phyloP scores from a whole-genome alignment of 2,329 filamentous ascomycete species.

The Lachnellula suecica region DNA sequence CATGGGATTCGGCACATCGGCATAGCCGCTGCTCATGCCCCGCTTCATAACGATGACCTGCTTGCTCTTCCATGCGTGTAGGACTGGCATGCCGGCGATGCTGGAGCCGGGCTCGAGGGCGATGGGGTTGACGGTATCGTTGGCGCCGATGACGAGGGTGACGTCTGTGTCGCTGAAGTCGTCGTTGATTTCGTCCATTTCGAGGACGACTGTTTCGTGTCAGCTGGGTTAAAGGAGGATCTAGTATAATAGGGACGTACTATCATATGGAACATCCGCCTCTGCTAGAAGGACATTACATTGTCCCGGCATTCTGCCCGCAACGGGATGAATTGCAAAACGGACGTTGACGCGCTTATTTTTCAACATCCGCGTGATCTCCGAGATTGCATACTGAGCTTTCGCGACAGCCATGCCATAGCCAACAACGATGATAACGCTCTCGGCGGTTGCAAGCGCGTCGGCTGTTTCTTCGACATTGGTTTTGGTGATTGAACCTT shows the following conservation, averaged over 20 bases:
- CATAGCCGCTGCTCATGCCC: slow-evolving; percentile 84
- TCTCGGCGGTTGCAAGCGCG: slow-evolving; percentile 72
- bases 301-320: slow-evolving; percentile 89
- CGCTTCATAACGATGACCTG: slow-evolving; percentile 93
- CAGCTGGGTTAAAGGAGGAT: not conserved
- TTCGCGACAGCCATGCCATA: slow-evolving; percentile 96
- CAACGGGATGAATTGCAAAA: slow-evolving; percentile 88
- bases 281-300: slow-evolving; percentile 90
- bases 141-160: slow-evolving; percentile 85
- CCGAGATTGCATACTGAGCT: slow-evolving; percentile 85
- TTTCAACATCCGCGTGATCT: slow-evolving; percentile 75
- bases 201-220: slow-evolving; percentile 62
- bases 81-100: slow-evolving; percentile 89
- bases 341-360: slow-evolving; percentile 76
- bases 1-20: slow-evolving; percentile 91
- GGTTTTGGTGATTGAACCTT: slow-evolving; percentile 76
- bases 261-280: slow-evolving; percentile 85
- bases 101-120: slow-evolving; percentile 79
- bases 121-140: slow-evolving; percentile 91
- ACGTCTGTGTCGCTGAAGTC: slow-evolving; percentile 85
- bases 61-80: slow-evolving; percentile 93
- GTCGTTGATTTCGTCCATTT: slow-evolving; percentile 97
- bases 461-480: slow-evolving; percentile 81
- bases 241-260: slow-evolving; percentile 31
- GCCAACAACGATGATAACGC: slow-evolving; percentile 79